Evolutionary conservation across 1,284 basidiomycete species (phyloP).

Genomic region (Ceratobasidium sp.): DNA sequence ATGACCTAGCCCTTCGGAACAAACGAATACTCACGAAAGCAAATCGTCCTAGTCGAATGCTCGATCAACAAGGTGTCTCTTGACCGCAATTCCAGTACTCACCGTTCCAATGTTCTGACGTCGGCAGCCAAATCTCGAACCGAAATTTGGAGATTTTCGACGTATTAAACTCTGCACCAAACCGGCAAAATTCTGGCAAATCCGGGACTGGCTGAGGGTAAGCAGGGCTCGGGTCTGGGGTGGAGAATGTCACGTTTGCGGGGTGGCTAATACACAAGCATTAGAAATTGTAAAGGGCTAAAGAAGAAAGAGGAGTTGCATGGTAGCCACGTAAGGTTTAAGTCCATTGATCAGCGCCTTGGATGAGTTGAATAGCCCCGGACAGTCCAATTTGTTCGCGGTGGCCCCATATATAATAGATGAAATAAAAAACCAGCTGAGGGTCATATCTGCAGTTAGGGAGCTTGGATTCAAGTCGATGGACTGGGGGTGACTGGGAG

Average conservation of each 20-base stretch:
- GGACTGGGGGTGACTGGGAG: background rate
- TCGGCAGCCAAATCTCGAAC: conserved; percentile 40
- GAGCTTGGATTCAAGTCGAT: background rate
- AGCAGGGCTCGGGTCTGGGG: conserved; percentile 16
- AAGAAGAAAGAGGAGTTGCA: background rate
- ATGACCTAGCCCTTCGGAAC: background rate
- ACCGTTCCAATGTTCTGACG: conserved; percentile 30
- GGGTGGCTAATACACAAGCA: conserved; percentile 1
- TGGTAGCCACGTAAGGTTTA: conserved; percentile 26
- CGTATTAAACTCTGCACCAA: conserved; percentile 39
- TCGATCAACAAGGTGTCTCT: no score
- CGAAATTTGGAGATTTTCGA: conserved; percentile 30
- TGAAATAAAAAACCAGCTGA: conserved; percentile 10
- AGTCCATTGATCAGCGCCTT: conserved; percentile 14
- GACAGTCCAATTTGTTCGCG: conserved; percentile 28
- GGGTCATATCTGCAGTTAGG: background rate
- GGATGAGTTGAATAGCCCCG: conserved; percentile 23
- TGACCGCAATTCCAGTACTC: no score
- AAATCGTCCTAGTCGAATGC: conserved; percentile 23
- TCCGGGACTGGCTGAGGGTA: conserved; percentile 33
- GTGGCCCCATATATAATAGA: background rate
- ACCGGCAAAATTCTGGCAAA: conserved; percentile 42
- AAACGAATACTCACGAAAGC: conserved; percentile 29
- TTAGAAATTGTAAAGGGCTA: background rate
- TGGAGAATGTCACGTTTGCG: conserved; percentile 38